phyloP scores from a whole-genome alignment of 2,329 filamentous ascomycete species.

The Ceratocystis lukuohia region DNA sequence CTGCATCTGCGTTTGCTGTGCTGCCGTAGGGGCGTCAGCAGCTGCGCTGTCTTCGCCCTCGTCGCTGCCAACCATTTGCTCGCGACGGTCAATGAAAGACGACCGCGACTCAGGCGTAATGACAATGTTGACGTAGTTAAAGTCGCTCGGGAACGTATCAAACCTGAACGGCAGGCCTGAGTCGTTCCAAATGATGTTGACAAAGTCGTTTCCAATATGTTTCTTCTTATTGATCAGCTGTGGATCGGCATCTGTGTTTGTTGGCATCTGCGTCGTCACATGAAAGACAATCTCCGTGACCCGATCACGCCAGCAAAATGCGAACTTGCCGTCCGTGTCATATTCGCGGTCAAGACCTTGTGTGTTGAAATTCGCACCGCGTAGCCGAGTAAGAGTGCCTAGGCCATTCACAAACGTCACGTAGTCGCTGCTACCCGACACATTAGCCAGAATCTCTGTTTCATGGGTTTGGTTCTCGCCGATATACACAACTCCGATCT shows the following conservation, averaged over 20 bases:
- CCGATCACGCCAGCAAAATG: constrained; percentile 87
- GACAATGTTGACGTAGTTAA: constrained; percentile 95
- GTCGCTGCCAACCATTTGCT: constrained; percentile 24
- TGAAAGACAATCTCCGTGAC: constrained; percentile 95
- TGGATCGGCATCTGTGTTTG: constrained; percentile 61
- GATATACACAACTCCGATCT: constrained; percentile 88
- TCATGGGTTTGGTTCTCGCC: constrained; percentile 75
- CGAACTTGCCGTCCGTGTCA: constrained; percentile 71
- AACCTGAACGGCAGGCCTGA: constrained; percentile 82
- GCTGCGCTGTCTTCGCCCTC: background rate
- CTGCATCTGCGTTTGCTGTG: constrained; percentile 12
- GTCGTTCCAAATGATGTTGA: constrained; percentile 97
- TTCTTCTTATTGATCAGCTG: constrained; percentile 74
- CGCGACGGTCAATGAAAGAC: constrained; percentile 55
- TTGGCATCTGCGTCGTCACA: constrained; percentile 95
- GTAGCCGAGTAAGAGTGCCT: constrained; percentile 67
- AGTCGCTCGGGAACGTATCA: constrained; percentile 83
- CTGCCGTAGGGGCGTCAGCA: background rate
- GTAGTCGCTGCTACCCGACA: constrained; percentile 76
- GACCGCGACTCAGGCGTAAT: constrained; percentile 76
- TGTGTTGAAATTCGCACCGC: constrained; percentile 78
- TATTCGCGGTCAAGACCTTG: constrained; percentile 73
- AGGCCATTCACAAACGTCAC: constrained; percentile 70
- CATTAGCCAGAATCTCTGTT: constrained; percentile 72
- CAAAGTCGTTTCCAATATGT: constrained; percentile 94